Base-by-base conservation (phyloP, 768 basidiomycete genomes). In the Amanita inopinata region DNA sequence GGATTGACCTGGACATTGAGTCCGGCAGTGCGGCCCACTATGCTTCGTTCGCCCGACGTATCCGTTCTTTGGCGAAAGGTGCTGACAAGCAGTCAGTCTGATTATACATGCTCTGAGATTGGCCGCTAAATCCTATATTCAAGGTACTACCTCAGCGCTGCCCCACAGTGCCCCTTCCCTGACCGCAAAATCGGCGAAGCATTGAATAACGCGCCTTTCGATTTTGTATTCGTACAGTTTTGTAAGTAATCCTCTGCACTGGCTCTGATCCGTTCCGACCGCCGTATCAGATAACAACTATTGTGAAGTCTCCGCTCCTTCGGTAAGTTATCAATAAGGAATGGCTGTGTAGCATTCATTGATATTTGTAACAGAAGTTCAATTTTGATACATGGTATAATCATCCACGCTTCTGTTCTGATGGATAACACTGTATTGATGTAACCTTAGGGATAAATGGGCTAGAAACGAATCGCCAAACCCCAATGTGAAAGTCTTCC, bases 161-260 rank as follows among this genome's bases (percentile, higher is more conserved):
- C 76, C 2, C 76, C 73, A 20, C 78, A 66, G 53, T 84, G 81
- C 53, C 78, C 79, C 1, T 84, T 74, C 66, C 81, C 83, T 1
- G 83, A 84, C 52, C 72, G 70, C 2, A 66, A 70, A 49, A 57
- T 85, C 2, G 74, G 78, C n/a, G 61, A 63, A 20, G 73, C 76
- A 23, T 59, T 85, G 46, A 71, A 79, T 53, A 64, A 63, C 8
- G 80, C 74, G 5, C 66, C 60, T 3, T 84, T 84, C 49, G 83
- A 85, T 56, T 78, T 78, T 1, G 61, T 85, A 45, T 83, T 78
- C 53, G 80, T 84, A 25, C 83, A 83, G 55, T 80, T 84, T 56
- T 76, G 73, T 71, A 51, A 47, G 67, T 53, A 2, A 25, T 19
- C 19, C 7, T 33, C 36, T 47, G 24, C 44, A 46, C 28, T 22